Base-by-base conservation (phyloP, 768 basidiomycete species). In the Rhizopogon salebrosus region DNA sequence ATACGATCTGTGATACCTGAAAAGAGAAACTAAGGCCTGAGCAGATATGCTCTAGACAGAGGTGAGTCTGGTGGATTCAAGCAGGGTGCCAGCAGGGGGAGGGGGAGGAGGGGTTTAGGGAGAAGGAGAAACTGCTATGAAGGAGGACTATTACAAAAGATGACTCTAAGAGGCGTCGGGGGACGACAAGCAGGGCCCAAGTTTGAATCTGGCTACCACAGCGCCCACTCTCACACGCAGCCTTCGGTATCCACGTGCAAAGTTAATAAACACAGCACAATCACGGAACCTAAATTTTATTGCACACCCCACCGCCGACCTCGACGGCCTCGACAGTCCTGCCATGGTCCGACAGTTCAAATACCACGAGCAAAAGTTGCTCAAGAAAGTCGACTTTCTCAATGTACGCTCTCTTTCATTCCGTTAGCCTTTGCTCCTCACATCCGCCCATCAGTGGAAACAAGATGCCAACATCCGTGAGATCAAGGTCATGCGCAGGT, bases 321-420 rank as follows among this genome's bases (percentile, higher is more conserved):
- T n/a, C n/a, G n/a, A n/a, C n/a, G n/a, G n/a, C n/a, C n/a, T n/a
- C n/a, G n/a, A n/a, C n/a, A n/a, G n/a, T n/a, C n/a, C n/a, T n/a
- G n/a, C 58, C 41, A 89, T 89, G 87, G 93, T 97, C 76, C 80
- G 95, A 58, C 87, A 95, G 72, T 81, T 98, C 69, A 98, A 95
- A 75, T 82, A 91, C 67, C 97, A 99, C 72, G 95, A 99, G 70
- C 86, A 94, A 69, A 95, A 88, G 64, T 80, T 97, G 31, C 81
- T 95, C 68, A 94, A 91, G 68, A 94, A 97, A 73, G 95, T 98
- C 62, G 97, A 98, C 72, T 97, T 99, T 69, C 79, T 98, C 55
- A 91, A 89, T 64, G 94, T 92, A 64, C 53, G 83, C 74, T 26
- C 9, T 13, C 7, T 9, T 24, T 24, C 26, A 53, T 42, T 41